phyloP scores from a whole-genome alignment of 768 basidiomycete genomes.

The Trametes sanguinea region DNA sequence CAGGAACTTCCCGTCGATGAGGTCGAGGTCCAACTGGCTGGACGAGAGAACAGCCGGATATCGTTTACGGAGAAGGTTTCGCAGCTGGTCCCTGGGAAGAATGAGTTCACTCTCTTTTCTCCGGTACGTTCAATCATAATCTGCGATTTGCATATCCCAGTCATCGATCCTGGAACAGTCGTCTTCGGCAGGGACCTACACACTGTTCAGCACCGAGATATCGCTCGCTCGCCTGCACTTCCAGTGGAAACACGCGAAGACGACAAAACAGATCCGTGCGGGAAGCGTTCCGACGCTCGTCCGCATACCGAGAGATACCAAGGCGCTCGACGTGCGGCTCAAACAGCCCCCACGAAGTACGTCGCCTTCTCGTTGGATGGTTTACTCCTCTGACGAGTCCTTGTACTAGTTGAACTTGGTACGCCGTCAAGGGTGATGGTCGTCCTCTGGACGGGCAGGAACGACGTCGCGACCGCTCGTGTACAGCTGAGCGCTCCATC shows the following conservation, averaged over 20 bases:
- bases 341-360: constrained; percentile 49
- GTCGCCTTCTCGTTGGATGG: constrained; percentile 1
- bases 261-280: constrained; percentile 18
- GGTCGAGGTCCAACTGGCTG: constrained; percentile 59
- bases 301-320: constrained; percentile 60
- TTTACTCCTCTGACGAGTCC: background rate
- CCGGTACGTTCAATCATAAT: constrained; percentile 51
- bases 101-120: constrained; percentile 61
- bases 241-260: constrained; percentile 54
- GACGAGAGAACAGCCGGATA: constrained; percentile 63
- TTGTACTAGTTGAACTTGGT: constrained; percentile 64
- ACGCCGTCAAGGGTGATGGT: constrained; percentile 55
- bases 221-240: constrained; percentile 64
- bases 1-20: constrained; percentile 66
- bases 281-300: constrained; percentile 48
- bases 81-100: constrained; percentile 59
- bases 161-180: constrained; percentile 45
- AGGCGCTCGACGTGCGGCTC: constrained; percentile 64
- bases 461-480: constrained; percentile 55
- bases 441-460: constrained; percentile 66
- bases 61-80: constrained; percentile 49
- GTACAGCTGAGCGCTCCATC: constrained; percentile 58
- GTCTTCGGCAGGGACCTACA: constrained; percentile 66
- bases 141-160: background rate
- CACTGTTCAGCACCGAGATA: constrained; percentile 68